Percentiles rank a stretch among this genome's conserved stretches.
phyloP scores from a whole-genome alignment of 2,329 filamentous ascomycete species.

The Colletotrichum abscissum region DNA sequence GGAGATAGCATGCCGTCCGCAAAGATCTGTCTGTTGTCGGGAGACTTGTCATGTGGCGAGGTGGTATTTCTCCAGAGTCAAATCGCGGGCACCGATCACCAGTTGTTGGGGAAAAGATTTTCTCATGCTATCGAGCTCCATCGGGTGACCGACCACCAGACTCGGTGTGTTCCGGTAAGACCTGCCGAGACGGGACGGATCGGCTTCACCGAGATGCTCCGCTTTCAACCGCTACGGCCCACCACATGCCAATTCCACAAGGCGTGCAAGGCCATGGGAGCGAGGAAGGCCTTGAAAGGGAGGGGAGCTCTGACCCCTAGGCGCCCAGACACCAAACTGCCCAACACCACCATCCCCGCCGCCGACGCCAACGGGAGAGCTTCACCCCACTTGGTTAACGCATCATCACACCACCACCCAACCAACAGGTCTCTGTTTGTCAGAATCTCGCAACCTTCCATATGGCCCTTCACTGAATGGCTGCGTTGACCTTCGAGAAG shows the following conservation, averaged over 20 bases:
- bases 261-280: not conserved
- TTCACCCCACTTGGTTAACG: slow-evolving; percentile 34
- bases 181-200: not conserved
- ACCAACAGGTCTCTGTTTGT: slow-evolving; percentile 36
- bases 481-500: slow-evolving; percentile 7
- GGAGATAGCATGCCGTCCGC: not conserved
- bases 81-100: not conserved
- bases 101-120: not conserved
- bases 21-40: not conserved
- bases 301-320: slow-evolving; percentile 3
- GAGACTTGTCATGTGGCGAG: not conserved
- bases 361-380: slow-evolving; percentile 22
- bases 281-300: not conserved
- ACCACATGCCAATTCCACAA: not conserved
- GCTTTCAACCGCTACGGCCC: not conserved
- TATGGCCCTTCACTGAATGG: slow-evolving; percentile 33
- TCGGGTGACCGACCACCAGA: not conserved
- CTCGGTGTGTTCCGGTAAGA: slow-evolving; percentile 6
- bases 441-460: slow-evolving; percentile 32
- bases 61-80: not conserved
- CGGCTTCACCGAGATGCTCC: not conserved
- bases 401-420: slow-evolving; percentile 36
- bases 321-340: not conserved
- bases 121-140: not conserved
- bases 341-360: slow-evolving; percentile 6